phyloP scores from a whole-genome alignment of 2,329 filamentous ascomycete genomes.

The Penicillium sp. region DNA sequence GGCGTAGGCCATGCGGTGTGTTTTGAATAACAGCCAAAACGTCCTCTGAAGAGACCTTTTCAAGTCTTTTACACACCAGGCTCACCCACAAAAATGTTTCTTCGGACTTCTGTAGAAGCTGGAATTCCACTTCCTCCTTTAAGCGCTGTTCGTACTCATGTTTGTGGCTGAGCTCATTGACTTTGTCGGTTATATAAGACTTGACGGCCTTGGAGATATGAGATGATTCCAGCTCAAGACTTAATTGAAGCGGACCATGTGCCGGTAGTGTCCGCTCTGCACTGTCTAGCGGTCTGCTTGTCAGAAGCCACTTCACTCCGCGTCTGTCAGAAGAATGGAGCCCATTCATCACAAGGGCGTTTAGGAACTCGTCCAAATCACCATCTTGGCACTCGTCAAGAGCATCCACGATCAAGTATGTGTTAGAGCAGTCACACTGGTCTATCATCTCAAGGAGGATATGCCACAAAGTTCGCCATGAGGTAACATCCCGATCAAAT shows the following conservation, averaged over 20 bases:
- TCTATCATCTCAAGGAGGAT: constrained; percentile 27
- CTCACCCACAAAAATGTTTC: constrained; percentile 32
- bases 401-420: constrained; percentile 31
- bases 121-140: constrained; percentile 4
- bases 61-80: constrained; percentile 30
- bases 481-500: constrained; percentile 8
- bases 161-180: constrained; percentile 18
- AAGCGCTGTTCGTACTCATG: constrained; percentile 10
- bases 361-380: constrained; percentile 15
- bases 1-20: constrained; percentile 23
- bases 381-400: constrained; percentile 30
- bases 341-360: constrained; percentile 17
- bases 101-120: constrained; percentile 14
- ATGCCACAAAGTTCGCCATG: constrained; percentile 25
- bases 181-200: constrained; percentile 22
- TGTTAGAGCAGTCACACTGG: constrained; percentile 5
- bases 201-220: constrained; percentile 20
- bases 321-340: constrained; percentile 14
- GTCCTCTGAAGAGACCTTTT: constrained; percentile 8
- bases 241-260: constrained; percentile 20
- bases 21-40: constrained; percentile 14
- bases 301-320: constrained; percentile 32
- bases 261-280: constrained; percentile 24
- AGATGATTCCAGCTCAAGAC: constrained; percentile 18
- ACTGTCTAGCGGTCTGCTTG: constrained; percentile 29